Evolutionary conservation across 768 basidiomycete genomes (phyloP).

Genomic region (Mycena crocata): DNA sequence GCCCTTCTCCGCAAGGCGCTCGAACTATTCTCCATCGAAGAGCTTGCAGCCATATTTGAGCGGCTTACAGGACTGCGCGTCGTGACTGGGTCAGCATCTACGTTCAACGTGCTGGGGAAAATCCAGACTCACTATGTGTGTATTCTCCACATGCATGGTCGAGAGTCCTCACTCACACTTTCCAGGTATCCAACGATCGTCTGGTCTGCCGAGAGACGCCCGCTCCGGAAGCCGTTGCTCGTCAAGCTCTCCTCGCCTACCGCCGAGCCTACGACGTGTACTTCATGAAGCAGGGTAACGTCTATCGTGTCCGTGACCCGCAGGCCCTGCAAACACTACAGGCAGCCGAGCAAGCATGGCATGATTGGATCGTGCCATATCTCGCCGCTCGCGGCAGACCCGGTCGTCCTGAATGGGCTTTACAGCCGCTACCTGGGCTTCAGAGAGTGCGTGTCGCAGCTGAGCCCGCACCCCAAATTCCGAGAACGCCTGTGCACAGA

Average conservation of each 20-base stretch:
- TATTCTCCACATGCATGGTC: not conserved
- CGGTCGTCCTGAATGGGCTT: constrained; percentile 2
- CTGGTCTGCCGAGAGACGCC: not conserved
- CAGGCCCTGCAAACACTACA: not conserved
- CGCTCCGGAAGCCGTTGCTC: not conserved
- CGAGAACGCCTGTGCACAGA: no score
- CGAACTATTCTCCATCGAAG: not conserved
- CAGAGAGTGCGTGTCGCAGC: no score
- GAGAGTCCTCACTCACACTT: not conserved
- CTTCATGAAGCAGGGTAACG: constrained; percentile 4
- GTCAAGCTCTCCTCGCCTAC: not conserved
- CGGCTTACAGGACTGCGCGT: not conserved
- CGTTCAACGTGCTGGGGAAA: not conserved
- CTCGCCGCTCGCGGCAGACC: not conserved
- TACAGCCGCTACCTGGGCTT: constrained; percentile 9
- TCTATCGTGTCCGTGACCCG: not conserved
- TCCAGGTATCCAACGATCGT: not conserved
- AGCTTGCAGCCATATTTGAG: not conserved
- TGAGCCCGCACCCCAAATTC: not conserved
- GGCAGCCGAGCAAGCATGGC: constrained; percentile 14
- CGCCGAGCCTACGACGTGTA: not conserved
- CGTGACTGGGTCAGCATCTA: not conserved
- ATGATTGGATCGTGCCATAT: constrained; percentile 9
- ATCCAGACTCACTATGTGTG: not conserved
- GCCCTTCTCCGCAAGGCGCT: constrained; percentile 1